Evolutionary conservation across 495 filamentous ascomycete genomes (phyloP).

Genomic region (Penicillium longicatenatum): DNA sequence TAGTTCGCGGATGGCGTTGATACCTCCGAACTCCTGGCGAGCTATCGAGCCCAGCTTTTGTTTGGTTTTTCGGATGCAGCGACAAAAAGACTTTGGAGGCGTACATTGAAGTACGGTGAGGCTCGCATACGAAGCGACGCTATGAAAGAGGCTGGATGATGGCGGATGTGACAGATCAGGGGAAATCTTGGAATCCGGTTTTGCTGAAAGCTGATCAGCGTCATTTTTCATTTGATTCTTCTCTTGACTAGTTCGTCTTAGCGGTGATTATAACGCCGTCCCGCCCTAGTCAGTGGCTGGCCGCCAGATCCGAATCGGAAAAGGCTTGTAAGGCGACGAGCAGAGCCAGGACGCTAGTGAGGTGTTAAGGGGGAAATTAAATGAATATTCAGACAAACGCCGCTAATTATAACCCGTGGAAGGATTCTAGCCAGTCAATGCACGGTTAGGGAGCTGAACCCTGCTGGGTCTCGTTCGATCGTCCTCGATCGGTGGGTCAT

Average conservation of each 20-base stretch:
- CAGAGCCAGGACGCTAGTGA: too few species aligned
- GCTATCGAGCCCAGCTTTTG: not conserved
- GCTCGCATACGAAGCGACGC: not conserved
- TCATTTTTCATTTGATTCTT: not conserved
- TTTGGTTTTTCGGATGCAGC: not conserved
- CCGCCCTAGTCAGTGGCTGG: slow-evolving; percentile 1
- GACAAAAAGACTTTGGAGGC: not conserved
- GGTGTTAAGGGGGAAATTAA: not conserved
- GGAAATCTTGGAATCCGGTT: slow-evolving; percentile 5
- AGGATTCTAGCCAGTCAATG: slow-evolving; percentile 1
- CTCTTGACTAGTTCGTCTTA: not conserved
- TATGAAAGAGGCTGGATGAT: not conserved
- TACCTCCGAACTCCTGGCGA: slow-evolving; percentile 13
- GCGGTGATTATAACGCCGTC: not conserved
- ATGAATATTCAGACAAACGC: slow-evolving; percentile 7
- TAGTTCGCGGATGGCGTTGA: slow-evolving; percentile 20
- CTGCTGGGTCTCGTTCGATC: slow-evolving; percentile 24
- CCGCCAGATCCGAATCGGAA: slow-evolving; percentile 10
- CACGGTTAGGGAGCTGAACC: slow-evolving; percentile 19
- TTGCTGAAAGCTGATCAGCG: slow-evolving; percentile 9
- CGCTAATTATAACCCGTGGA: not conserved
- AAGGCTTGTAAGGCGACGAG: slow-evolving; percentile 4
- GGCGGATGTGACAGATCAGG: slow-evolving; percentile 13
- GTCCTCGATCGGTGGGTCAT: slow-evolving; percentile 20
- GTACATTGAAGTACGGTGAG: slow-evolving; percentile 7